phyloP scores from a whole-genome alignment of 371 early-diverging fungal genomes.

The Mortierella sp. region DNA sequence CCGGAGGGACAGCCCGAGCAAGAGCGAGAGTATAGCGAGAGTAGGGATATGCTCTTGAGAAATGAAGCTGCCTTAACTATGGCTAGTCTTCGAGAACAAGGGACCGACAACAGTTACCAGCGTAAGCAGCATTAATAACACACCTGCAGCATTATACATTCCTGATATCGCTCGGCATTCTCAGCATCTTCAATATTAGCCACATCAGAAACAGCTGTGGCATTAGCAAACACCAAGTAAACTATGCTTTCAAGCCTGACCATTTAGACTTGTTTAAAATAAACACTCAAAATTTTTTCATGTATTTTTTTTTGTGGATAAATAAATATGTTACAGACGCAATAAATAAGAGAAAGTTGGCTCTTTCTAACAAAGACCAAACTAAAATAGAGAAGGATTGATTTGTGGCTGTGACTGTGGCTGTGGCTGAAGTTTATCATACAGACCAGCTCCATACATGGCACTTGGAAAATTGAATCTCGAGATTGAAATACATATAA shows the following conservation, averaged over 20 bases:
- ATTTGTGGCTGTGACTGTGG: not conserved
- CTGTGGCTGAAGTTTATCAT: not conserved
- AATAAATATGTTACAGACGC: not conserved
- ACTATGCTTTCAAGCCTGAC: too few relatives aligned
- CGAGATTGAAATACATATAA: too few relatives aligned
- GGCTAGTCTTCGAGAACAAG: constrained; percentile 40
- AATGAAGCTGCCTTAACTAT: constrained; percentile 45
- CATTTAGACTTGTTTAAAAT: too few relatives aligned
- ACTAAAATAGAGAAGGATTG: too few relatives aligned
- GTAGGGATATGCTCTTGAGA: constrained; percentile 23
- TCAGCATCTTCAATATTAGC: not conserved
- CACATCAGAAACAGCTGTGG: not conserved
- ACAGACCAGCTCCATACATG: not conserved
- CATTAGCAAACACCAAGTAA: too few relatives aligned
- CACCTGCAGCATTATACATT: too few relatives aligned
- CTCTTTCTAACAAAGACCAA: too few relatives aligned
- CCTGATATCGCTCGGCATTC: too few relatives aligned
- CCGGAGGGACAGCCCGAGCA: not conserved
- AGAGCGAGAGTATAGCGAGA: constrained; percentile 17
- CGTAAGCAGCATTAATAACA: not conserved
- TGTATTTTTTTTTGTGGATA: too few relatives aligned
- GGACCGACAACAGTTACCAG: not conserved
- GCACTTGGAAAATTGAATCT: too few relatives aligned
- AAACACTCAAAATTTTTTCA: too few relatives aligned
- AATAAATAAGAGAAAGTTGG: not conserved